Evolutionary conservation across 2,329 filamentous ascomycete genomes (phyloP).

Genomic region (Trichoderma sp.): DNA sequence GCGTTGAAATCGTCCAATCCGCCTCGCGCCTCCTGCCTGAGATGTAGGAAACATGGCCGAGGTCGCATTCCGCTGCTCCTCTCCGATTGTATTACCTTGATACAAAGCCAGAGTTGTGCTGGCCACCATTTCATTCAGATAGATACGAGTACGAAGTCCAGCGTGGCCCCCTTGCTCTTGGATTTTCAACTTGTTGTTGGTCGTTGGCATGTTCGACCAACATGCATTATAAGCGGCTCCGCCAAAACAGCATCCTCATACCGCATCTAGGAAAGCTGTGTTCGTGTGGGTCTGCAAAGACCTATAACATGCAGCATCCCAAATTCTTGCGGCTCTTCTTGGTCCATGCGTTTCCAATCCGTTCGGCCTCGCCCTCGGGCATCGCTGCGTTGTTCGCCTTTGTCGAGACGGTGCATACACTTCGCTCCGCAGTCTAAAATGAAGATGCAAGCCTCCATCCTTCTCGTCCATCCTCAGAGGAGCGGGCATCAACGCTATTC

Average conservation of each 20-base stretch:
- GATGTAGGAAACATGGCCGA: neutral
- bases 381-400: conserved; percentile 5
- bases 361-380: neutral
- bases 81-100: neutral
- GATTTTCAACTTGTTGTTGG: conserved; percentile 6
- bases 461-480: conserved; percentile 5
- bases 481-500: conserved; percentile 14
- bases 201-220: neutral
- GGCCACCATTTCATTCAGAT: neutral
- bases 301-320: conserved; percentile 7
- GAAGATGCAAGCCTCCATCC: conserved; percentile 14
- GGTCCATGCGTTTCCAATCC: neutral
- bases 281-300: neutral
- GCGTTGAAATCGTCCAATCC: neutral
- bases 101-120: neutral
- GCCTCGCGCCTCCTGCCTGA: neutral
- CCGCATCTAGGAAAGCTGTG: neutral
- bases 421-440: neutral
- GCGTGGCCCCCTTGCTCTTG: neutral
- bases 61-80: neutral
- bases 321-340: conserved; percentile 5
- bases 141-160: neutral
- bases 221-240: conserved; percentile 14
- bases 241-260: neutral
- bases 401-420: neutral